Percentiles rank a stretch among this genome's conserved stretches.
Evolutionary conservation across 2,329 filamentous ascomycete species (phyloP).

Genomic region (Colletotrichum tanaceti): DNA sequence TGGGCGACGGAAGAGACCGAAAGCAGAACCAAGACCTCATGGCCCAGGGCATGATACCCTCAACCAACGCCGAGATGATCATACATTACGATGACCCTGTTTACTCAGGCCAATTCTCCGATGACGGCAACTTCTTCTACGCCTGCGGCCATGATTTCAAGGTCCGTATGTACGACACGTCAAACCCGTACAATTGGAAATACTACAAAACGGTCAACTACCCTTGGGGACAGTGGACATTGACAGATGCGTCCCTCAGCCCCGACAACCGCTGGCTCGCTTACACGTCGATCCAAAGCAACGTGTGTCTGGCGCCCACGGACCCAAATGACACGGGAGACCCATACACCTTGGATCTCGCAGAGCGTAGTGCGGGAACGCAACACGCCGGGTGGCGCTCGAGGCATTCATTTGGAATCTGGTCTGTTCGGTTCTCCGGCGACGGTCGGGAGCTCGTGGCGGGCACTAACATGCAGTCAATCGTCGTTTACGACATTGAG

Average conservation of each 20-base stretch:
- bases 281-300: conserved; percentile 87
- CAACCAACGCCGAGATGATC: conserved; percentile 82
- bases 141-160: conserved; percentile 91
- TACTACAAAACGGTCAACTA: conserved; percentile 93
- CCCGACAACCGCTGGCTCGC: conserved; percentile 93
- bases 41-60: conserved; percentile 78
- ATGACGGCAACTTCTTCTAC: conserved; percentile 98
- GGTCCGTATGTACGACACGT: conserved; percentile 97
- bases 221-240: conserved; percentile 91
- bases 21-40: conserved; percentile 68
- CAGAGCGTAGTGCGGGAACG: conserved; percentile 53
- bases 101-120: conserved; percentile 96
- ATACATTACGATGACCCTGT: conserved; percentile 88
- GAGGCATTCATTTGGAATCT: conserved; percentile 71
- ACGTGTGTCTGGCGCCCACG: conserved; percentile 87
- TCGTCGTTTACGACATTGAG: conserved; percentile 95
- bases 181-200: conserved; percentile 93
- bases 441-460: conserved; percentile 92
- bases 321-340: conserved; percentile 85
- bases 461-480: conserved; percentile 81
- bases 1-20: conserved; percentile 70
- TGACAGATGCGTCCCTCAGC: conserved; percentile 91
- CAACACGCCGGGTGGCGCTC: conserved; percentile 45
- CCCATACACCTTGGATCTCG: conserved; percentile 82
- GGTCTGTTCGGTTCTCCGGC: conserved; percentile 91